Percentiles rank a stretch among this genome's conserved stretches.
Evolutionary conservation across 768 basidiomycete genomes (phyloP).

Genomic region (Vararia minispora): DNA sequence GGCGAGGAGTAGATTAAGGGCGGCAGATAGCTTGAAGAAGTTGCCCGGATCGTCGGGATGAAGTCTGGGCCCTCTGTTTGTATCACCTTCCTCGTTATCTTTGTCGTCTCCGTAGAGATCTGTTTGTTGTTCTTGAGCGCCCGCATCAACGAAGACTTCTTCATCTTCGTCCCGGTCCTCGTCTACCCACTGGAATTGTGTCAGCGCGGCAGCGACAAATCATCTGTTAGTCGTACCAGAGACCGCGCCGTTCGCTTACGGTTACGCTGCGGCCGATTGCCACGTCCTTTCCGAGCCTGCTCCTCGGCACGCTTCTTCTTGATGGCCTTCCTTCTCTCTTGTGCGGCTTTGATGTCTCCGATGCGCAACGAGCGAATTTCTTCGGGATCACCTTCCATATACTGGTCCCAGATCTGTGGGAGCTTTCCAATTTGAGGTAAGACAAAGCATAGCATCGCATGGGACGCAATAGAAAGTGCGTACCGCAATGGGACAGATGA

Average conservation of each 20-base stretch:
- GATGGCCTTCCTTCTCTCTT: not conserved
- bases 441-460: not conserved
- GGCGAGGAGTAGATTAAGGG: conserved; percentile 11
- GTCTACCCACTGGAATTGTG: no score
- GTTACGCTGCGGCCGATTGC: no score
- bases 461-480: conserved; percentile 2
- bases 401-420: conserved; percentile 1
- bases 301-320: not conserved
- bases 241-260: not conserved
- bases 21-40: conserved; percentile 15
- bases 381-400: not conserved
- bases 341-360: not conserved
- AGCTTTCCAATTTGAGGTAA: not conserved
- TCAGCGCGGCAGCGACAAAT: no score
- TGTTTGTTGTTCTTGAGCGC: not conserved
- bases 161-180: no score
- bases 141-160: no score
- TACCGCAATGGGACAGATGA: conserved; percentile 21
- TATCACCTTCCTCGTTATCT: conserved; percentile 1
- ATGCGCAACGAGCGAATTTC: not conserved
- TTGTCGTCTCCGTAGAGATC: not conserved
- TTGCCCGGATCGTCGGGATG: conserved; percentile 14
- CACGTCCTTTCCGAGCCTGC: no score
- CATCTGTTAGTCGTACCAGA: not conserved
- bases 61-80: not conserved